phyloP scores from a whole-genome alignment of 2,329 filamentous ascomycete genomes.

The Rutstroemia sp. region DNA sequence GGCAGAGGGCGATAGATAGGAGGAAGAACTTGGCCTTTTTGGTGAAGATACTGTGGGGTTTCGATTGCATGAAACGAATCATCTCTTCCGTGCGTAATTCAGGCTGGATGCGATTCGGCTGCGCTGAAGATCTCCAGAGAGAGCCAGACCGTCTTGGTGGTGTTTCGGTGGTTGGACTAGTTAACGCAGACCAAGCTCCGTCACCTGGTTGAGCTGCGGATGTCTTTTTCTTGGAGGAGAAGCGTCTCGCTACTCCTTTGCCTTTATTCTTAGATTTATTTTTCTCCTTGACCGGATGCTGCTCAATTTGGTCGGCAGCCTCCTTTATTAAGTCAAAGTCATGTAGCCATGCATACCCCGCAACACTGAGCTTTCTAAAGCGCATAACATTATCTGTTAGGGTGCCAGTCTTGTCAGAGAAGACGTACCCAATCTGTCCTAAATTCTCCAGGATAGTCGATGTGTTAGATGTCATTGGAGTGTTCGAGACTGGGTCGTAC shows the following conservation, averaged over 20 bases:
- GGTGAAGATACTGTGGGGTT: slow-evolving; percentile 71
- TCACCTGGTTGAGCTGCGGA: slow-evolving; percentile 3
- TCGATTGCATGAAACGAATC: slow-evolving; percentile 66
- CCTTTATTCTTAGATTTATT: slow-evolving; percentile 20
- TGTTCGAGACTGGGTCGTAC: slow-evolving; percentile 80
- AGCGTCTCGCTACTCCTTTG: slow-evolving; percentile 8
- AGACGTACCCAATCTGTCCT: slow-evolving; percentile 82
- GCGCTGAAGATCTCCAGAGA: slow-evolving; percentile 27
- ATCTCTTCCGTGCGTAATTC: slow-evolving; percentile 65
- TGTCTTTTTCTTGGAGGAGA: slow-evolving; percentile 13
- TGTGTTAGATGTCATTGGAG: slow-evolving; percentile 81
- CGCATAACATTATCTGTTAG: slow-evolving; percentile 94
- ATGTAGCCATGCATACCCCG: slow-evolving; percentile 83
- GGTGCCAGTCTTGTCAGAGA: slow-evolving; percentile 92
- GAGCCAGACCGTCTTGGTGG: slow-evolving; percentile 22
- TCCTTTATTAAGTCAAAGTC: slow-evolving; percentile 50
- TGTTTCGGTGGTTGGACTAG: neutral
- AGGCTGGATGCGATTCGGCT: slow-evolving; percentile 38
- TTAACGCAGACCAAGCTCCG: neutral
- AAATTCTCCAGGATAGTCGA: slow-evolving; percentile 94
- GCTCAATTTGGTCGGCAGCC: slow-evolving; percentile 13
- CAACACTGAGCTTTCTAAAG: slow-evolving; percentile 86
- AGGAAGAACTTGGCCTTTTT: slow-evolving; percentile 76
- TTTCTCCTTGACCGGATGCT: slow-evolving; percentile 7
- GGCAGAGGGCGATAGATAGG: slow-evolving; percentile 77